Conservation (phyloP, 1,139 yeast species). For the Candida tropicalis region DNA sequence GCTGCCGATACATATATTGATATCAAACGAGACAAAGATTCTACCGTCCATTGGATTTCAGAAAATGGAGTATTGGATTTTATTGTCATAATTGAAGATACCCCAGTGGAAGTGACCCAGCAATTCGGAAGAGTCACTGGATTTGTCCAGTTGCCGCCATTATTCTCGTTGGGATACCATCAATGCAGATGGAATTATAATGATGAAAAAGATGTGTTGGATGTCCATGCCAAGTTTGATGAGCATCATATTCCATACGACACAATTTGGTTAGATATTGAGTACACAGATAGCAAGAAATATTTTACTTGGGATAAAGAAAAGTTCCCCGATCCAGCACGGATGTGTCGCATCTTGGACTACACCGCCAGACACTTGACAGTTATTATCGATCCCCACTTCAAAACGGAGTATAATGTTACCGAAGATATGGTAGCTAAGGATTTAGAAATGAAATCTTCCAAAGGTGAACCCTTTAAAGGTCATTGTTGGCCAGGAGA, state of each 20-base stretch:
- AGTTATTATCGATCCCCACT: slow-evolving; percentile 88
- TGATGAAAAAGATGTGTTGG: slow-evolving; percentile 79
- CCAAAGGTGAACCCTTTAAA: slow-evolving; percentile 47
- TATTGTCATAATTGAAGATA: slow-evolving; percentile 63
- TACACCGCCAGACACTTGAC: slow-evolving; percentile 80
- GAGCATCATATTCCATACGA: slow-evolving; percentile 80
- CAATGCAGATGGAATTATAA: slow-evolving; percentile 98
- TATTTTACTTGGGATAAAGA: slow-evolving; percentile 89
- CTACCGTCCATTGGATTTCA: slow-evolving; percentile 86
- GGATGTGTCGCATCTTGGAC: slow-evolving; percentile 65
- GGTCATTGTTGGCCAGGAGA: slow-evolving; percentile 99
- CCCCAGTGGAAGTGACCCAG: slow-evolving; percentile 60
- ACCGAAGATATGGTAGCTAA: slow-evolving; percentile 53
- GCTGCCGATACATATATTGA: slow-evolving; percentile 93
- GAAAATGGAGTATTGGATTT: slow-evolving; percentile 86
- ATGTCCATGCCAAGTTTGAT: slow-evolving; percentile 72
- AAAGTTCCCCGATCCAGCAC: slow-evolving; percentile 72
- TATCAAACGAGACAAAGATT: slow-evolving; percentile 45
- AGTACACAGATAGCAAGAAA: slow-evolving; percentile 81
- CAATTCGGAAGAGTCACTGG: slow-evolving; percentile 81
- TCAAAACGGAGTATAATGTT: slow-evolving; percentile 69
- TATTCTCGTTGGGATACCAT: slow-evolving; percentile 86
- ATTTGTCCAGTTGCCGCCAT: slow-evolving; percentile 69
- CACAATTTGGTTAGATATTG: slow-evolving; percentile 93
- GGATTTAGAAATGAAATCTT: slow-evolving; percentile 42